Evolutionary conservation across 495 filamentous ascomycete species (phyloP), one percentile per base, ranked within the genome.

Genomic region (Neurospora sp.): DNA sequence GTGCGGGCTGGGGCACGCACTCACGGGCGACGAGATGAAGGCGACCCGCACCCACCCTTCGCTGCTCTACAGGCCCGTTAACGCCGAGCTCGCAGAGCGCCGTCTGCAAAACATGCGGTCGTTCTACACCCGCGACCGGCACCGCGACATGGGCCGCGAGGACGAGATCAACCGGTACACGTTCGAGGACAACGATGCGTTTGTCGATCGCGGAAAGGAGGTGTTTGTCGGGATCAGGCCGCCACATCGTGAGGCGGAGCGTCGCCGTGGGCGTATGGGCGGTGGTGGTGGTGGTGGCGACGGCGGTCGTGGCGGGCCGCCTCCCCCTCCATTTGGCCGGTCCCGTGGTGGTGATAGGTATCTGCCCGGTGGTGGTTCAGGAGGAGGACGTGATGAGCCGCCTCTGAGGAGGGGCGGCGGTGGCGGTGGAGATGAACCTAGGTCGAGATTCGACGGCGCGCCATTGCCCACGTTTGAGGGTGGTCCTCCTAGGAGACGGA

Each of bases 121-220:
- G 78, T 74, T 83, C 78, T 86, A 82, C 84, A 88, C 82, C 77
- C 86, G 76, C 59, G 83, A 77, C 78, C 81, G 74, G 73, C 78
- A 73, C 75, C 84, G 79, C 10, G 79, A 84, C 44, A 82, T 88
- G 38, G 89, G 88, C 44, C 88, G 89, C 53, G 88, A 93, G 35
- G 89, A 89, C 79, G 79, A 80, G 59, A 80, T 79, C 72, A 87
- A 91, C 69, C 85, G 92, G 39, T 95, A 91, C 79, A 91, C 89
- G 0, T 97, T 97, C 77, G 92, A 96, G 82, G 85, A 91, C 71
- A 87, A 85, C 1, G 88, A 90, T 73, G 61, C 79, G 0, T 86
- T 97, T 65, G 91, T 96, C 68, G 93, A 97, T 80, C 82, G 87
- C 73, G 94, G 93, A 3, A 86, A 87, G 6, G 93, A 97, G 78